These are phyloP conservation scores for Exophiala sp. DNA, from an alignment of 2,329 filamentous ascomycete genomes.

Conservation along the genomic window DNA sequence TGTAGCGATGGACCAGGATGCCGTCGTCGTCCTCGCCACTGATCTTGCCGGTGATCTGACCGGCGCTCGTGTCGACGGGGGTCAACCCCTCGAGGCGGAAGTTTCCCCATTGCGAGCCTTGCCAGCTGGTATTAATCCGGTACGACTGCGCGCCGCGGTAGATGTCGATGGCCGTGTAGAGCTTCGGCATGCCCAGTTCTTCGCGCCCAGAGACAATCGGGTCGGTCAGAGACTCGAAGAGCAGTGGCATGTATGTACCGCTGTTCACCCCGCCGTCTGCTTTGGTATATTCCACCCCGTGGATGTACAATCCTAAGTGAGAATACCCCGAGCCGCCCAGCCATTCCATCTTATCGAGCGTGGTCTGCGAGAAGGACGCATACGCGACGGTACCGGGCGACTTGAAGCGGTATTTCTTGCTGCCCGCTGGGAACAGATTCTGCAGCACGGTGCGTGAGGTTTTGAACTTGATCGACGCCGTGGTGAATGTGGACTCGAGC, in stretches of 20 bases:
- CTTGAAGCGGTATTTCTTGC: slow-evolving; percentile 38
- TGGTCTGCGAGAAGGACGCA: slow-evolving; percentile 41
- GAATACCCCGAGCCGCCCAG: slow-evolving; percentile 56
- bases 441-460: slow-evolving; percentile 48
- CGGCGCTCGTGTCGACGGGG: slow-evolving; percentile 15
- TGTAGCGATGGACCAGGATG: slow-evolving; percentile 52
- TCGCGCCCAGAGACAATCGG: slow-evolving; percentile 56
- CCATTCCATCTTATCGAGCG: slow-evolving; percentile 52
- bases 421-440: slow-evolving; percentile 43
- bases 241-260: slow-evolving; percentile 52
- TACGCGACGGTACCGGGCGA: slow-evolving; percentile 42
- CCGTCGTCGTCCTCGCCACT: slow-evolving; percentile 39
- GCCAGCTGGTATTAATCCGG: slow-evolving; percentile 40
- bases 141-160: slow-evolving; percentile 34
- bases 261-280: slow-evolving; percentile 43
- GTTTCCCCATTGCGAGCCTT: slow-evolving; percentile 39
- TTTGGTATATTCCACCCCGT: slow-evolving; percentile 54
- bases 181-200: slow-evolving; percentile 57
- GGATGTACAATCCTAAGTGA: slow-evolving; percentile 56
- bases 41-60: slow-evolving; percentile 9
- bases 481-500: slow-evolving; percentile 39
- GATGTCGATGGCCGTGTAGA: slow-evolving; percentile 49
- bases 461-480: slow-evolving; percentile 47
- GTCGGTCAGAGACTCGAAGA: slow-evolving; percentile 56
- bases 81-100: slow-evolving; percentile 37